phyloP scores from a whole-genome alignment of 2,329 filamentous ascomycete genomes.

The Penicillium sp. region DNA sequence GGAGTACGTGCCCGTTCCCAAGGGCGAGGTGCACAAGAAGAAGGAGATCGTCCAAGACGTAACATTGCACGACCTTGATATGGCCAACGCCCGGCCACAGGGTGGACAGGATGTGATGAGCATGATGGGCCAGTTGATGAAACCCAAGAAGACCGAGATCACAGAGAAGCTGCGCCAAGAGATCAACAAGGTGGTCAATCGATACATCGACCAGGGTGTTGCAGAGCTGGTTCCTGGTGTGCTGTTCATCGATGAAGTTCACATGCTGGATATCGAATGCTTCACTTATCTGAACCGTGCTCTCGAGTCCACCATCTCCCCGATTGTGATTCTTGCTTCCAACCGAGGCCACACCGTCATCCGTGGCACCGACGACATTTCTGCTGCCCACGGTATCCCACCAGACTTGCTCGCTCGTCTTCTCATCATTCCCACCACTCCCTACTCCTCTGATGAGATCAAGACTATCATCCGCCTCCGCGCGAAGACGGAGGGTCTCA shows the following conservation, averaged over 20 bases:
- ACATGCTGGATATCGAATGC: slow-evolving; percentile 99
- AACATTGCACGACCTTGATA: slow-evolving; percentile 93
- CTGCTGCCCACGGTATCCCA: slow-evolving; percentile 90
- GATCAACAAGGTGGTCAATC: slow-evolving; percentile 99
- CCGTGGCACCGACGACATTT: slow-evolving; percentile 78
- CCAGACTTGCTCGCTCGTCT: slow-evolving; percentile 91
- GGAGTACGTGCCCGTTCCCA: slow-evolving; percentile 98
- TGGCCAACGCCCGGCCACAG: slow-evolving; percentile 93
- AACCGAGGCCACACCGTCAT: slow-evolving; percentile 95
- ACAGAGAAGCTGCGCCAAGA: slow-evolving; percentile 94
- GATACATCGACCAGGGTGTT: slow-evolving; percentile 98
- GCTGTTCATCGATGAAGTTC: slow-evolving; percentile 97
- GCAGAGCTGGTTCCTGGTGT: slow-evolving; percentile 98
- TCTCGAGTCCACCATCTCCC: slow-evolving; percentile 92
- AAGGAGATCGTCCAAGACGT: slow-evolving; percentile 99
- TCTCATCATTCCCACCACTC: slow-evolving; percentile 92
- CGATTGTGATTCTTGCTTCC: slow-evolving; percentile 95
- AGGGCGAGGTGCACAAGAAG: slow-evolving; percentile 99
- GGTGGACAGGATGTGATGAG: slow-evolving; percentile 99
- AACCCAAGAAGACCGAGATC: slow-evolving; percentile 99
- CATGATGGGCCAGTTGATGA: slow-evolving; percentile 99
- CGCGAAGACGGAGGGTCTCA: slow-evolving; percentile 78
- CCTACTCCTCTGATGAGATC: slow-evolving; percentile 88
- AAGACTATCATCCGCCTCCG: slow-evolving; percentile 88
- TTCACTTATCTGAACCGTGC: slow-evolving; percentile 99